Evolutionary conservation across 148 eudicot species (phyloP), one percentile per base, ranked within the genome.

Genomic region (Rhododendron williamsianum): DNA sequence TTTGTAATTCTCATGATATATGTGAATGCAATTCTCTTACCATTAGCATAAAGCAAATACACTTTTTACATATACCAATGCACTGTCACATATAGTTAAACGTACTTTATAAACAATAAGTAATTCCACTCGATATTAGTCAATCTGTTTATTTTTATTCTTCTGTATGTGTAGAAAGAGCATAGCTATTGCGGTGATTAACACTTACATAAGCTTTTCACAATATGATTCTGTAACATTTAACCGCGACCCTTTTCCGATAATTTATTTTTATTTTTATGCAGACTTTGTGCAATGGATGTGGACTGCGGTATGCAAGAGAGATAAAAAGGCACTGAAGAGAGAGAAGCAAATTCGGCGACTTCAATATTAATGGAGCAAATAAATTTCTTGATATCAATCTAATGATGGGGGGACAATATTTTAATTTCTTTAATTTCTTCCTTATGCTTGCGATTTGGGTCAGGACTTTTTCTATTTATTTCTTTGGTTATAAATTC

Each of bases 211-310:
- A 54, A 16, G 60, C 23, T 54, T 54, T 30, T 71, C 76, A 27
- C 13, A 73, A 4, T 73, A 73, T 73, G 0, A 5, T 73, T 35
- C 18, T 35, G 9, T 76, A 19, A 19, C 11, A 76, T 41, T 19
- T 35, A 41, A 76, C 1, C 0, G 4, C n/a, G 12, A 43, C n/a
- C 5, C 3, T 43, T 43, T 77, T 77, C 0, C 15, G 2, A 21
- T 19, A 3, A 1, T 2, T 19, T 76, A 1, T 19, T 21, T 2
- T 41, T 2, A 4, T 46, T n/a, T 78, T 23, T 1, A 46, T 78
- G n/a, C 19, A 78, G 81, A 78, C 81, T 11, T n/a, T 78, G 27
- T 78, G 81, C 56, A 78, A 78, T 78, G 56, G 81, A 46, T 78
- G 81, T 78, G 81, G 81, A n/a, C 36, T 78, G 81, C 54, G 56